Base-by-base conservation (phyloP, 2,329 filamentous ascomycete species). In the Peltaster fructicola region DNA sequence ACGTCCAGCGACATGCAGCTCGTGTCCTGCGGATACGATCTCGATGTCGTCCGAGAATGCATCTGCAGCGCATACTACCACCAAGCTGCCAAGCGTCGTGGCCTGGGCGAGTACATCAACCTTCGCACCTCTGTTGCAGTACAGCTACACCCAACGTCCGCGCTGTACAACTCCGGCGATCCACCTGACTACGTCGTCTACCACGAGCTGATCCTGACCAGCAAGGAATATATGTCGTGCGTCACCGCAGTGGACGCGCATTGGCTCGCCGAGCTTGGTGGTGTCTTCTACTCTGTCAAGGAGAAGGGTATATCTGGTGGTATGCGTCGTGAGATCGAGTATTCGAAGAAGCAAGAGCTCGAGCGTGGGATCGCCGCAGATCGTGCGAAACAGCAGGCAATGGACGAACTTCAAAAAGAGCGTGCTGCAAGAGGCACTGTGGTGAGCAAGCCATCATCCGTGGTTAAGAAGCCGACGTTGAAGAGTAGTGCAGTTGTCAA, bases 41-140 rank as follows among this genome's bases (percentile, higher is more conserved):
- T 88, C 78, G 90, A 98, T 48, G 60, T 90, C 7, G 81, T 95
- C 29, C 73, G 88, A 33, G 85, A 88, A 51, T 95, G 85, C 49
- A 92, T 98, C 45, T 98, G 90, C 58, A 82, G 79, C 0, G 88
- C 88, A 8, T 98, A 92, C 59, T 98, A 95, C 54, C 85, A 95
- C 45, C 88, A 98, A 56, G 88, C 88, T 5, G 88, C 88, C 15
- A 82, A 84, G 43, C 82, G 90, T 35, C 91, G 91, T 54, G 90
- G 88, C 3, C 80, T 93, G 9, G 88, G 88, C 39, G 90, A 98
- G 54, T 98, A 95, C 56, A 75, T 92, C 54, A 98, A 98, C 50
- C 63, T 98, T 17, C 75, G 88, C 12, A 98, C 88, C 1, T 88
- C 79, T 43, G 82, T 98, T 3, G 84, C 78, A 2, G 80, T 98